Evolutionary conservation across 1,284 basidiomycete species (phyloP), one percentile per base, ranked within the genome.

Genomic region (Sporisorium scitamineum): DNA sequence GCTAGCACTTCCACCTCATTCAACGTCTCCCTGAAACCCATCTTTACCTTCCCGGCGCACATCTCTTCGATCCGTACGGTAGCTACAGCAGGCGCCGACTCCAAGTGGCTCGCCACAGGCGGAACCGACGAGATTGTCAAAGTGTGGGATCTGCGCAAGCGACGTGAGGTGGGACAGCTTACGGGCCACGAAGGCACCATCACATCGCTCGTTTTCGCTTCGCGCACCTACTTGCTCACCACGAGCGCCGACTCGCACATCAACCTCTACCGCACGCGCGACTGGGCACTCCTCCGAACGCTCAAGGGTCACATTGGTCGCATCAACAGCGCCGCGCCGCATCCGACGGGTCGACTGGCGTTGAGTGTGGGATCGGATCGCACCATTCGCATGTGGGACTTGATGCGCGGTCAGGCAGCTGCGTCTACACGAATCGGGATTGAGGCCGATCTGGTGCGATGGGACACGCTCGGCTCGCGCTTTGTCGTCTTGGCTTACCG

Each of bases 21-120:
- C 53, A 85, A 78, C 61, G 64, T 79, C 2, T 29, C 57, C 7
- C 70, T 82, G n/a, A 91, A 91, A 72, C 94, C 96, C 0, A 89
- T 93, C 56, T 99, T 99, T 86, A 94, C 95, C 70, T 98, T 98
- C 87, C 95, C 96, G 32, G 96, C 96, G 0, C 96, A 98, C 86
- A 90, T 96, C 37, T 94, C 93, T 1, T 95, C 91, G 79, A 92
- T 98, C 68, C 94, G 95, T 81, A 90, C 93, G 10, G 92, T 96
- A 5, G 82, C 84, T 2, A 80, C 80, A 16, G 82, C 81, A 11
- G 93, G 94, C 1, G 92, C 92, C 0, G 72, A 78, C 48, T 78
- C 79, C 1, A 97, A 97, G 87, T 98, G 94, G 94, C 89, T 98
- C 16, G 95, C 94, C 5, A 95, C 93, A 0, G 96, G 95, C 0